A percentile compares a stretch with the other conserved stretches of the same genome.
These are phyloP conservation scores for Sclerotinia sclerotiorum DNA, from an alignment of 2,329 filamentous ascomycete genomes.

Conservation along the genomic window DNA sequence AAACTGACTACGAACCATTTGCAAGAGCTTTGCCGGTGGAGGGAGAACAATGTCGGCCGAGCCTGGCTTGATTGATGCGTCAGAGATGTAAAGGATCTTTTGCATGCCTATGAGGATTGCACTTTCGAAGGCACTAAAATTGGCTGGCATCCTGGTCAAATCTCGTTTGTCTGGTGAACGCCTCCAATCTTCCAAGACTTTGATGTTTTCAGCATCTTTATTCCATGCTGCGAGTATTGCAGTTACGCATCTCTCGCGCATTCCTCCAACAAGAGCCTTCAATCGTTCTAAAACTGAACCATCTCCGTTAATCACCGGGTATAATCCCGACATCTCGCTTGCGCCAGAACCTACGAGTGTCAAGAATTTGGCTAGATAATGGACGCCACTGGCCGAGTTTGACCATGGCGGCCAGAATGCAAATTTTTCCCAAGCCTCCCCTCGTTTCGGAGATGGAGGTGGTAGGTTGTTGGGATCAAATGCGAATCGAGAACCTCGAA, in stretches of 20 bases:
- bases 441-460: slow-evolving; percentile 71
- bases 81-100: slow-evolving; percentile 90
- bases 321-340: slow-evolving; percentile 77
- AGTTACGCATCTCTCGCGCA: slow-evolving; percentile 81
- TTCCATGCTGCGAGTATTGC: slow-evolving; percentile 92
- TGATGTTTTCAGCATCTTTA: slow-evolving; percentile 88
- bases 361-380: slow-evolving; percentile 83
- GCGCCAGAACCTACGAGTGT: slow-evolving; percentile 81
- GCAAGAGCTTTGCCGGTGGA: slow-evolving; percentile 81
- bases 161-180: slow-evolving; percentile 78
- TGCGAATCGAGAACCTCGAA: slow-evolving; percentile 72
- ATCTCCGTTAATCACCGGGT: slow-evolving; percentile 59
- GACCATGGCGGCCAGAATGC: slow-evolving; percentile 95
- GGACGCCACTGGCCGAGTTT: slow-evolving; percentile 87
- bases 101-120: slow-evolving; percentile 83
- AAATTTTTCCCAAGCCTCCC: slow-evolving; percentile 88
- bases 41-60: slow-evolving; percentile 77
- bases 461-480: slow-evolving; percentile 77
- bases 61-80: slow-evolving; percentile 66
- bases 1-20: slow-evolving; percentile 89
- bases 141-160: slow-evolving; percentile 84
- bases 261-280: slow-evolving; percentile 69
- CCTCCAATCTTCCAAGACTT: slow-evolving; percentile 91
- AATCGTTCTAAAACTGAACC: slow-evolving; percentile 67
- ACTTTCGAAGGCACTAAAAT: slow-evolving; percentile 83